Evolutionary conservation across 768 basidiomycete species (phyloP), one percentile per base, ranked within the genome.

Genomic region (Leccinum boreale): DNA sequence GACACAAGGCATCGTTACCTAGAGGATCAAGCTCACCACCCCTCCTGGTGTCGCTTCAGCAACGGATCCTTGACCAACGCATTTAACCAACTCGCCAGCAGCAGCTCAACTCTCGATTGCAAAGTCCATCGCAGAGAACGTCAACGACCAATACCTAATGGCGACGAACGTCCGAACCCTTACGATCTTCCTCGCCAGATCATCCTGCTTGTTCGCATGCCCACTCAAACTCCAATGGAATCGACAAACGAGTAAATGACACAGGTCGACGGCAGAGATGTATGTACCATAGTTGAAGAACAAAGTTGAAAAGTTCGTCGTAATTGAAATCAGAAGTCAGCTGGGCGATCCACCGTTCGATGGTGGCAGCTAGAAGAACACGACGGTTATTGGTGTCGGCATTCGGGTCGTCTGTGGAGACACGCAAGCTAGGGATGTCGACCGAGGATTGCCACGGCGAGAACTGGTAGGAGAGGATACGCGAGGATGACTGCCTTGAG

Each of bases 331-430:
- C 87, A 65, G 87, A 89, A 29, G 94, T 95, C 50, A 96, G 76
- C 67, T 96, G 92, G 1, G 91, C 92, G 55, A 97, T 87, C 91
- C 92, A 93, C 1, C 94, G 86, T 70, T 95, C 94, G 65, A 95
- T 92, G 86, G 70, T 95, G 21, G 21, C 21, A 21, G 21, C 21
- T 21, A 21, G 21, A 21, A 21, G 23, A 23, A 23, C 23, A 23
- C 23, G 23, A 23, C 23, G 23, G 23, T 17, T 15, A 24, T 60
- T 49, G 4, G 52, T 12, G 53, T 69, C 72, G 60, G 68, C 72
- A 26, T 66, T 75, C 44, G 74, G 33, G 73, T 66, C 54, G 39
- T 65, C 69, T 17, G 59, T 44, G 1, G 1, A 61, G 42, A 68
- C 57, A 33, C 59, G 68, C 10, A 72, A 44, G 46, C 69, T 53